These are phyloP conservation scores for Amanita pallidorosea DNA, from an alignment of 768 basidiomycete genomes.

Conservation along the genomic window DNA sequence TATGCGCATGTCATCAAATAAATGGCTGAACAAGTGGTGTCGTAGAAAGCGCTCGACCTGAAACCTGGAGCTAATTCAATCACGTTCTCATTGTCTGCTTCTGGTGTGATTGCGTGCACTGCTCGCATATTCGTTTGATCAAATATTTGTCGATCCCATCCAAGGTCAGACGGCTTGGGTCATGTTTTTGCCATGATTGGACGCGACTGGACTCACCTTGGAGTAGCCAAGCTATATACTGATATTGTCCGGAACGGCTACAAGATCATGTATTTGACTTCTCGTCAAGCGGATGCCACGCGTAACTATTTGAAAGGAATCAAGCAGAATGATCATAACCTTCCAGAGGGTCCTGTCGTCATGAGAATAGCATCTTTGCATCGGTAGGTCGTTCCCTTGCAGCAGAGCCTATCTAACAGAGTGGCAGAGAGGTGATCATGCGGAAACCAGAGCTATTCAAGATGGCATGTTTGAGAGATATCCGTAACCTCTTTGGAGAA, in stretches of 20 bases:
- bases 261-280: slow-evolving; percentile 96
- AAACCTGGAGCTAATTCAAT: slow-evolving; percentile 85
- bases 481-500: slow-evolving; percentile 81
- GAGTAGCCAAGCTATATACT: slow-evolving; percentile 94
- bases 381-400: slow-evolving; percentile 40
- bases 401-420: neutral
- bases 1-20: neutral
- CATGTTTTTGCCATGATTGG: slow-evolving; percentile 98
- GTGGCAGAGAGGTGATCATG: slow-evolving; percentile 90
- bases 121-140: slow-evolving; percentile 92
- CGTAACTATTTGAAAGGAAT: slow-evolving; percentile 90
- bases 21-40: neutral
- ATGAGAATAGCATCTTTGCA: slow-evolving; percentile 97
- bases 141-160: slow-evolving; percentile 18
- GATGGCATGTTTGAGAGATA: slow-evolving; percentile 97
- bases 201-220: slow-evolving; percentile 95
- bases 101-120: slow-evolving; percentile 74
- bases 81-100: slow-evolving; percentile 84
- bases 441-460: slow-evolving; percentile 99
- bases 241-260: slow-evolving; percentile 94
- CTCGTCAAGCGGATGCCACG: slow-evolving; percentile 94
- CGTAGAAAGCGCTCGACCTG: slow-evolving; percentile 74
- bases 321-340: slow-evolving; percentile 89
- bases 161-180: slow-evolving; percentile 90
- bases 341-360: slow-evolving; percentile 97